Conservation (phyloP, 345 rosid species). For the Dimocarpus longan region DNA sequence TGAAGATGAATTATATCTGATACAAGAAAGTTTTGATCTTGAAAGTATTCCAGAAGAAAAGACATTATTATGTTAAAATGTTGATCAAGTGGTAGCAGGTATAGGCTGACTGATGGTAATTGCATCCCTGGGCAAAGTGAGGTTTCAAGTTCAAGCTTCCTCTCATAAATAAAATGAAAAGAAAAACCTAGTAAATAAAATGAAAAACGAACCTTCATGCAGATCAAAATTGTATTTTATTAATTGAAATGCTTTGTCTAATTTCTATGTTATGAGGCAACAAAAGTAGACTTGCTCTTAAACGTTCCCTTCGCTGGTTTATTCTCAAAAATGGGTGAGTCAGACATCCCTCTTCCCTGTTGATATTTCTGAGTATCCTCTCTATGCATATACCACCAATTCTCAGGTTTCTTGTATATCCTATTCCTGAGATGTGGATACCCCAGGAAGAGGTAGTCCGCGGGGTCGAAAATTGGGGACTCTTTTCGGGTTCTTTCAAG, state of each 20-base stretch:
- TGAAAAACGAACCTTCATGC: no score
- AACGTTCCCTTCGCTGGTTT: constrained; percentile 39
- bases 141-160: no score
- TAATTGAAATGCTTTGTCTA: neutral
- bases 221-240: neutral
- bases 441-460: constrained; percentile 53
- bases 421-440: constrained; percentile 75
- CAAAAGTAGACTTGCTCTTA: constrained; percentile 58
- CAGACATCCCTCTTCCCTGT: constrained; percentile 18
- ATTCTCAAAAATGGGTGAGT: constrained; percentile 51
- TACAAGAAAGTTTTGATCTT: neutral
- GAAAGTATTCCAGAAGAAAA: neutral
- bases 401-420: constrained; percentile 29
- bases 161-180: no score
- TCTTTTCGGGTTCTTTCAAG: constrained; percentile 37
- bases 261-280: constrained; percentile 36
- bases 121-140: no score
- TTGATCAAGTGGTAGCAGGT: no score
- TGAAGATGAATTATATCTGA: constrained; percentile 29
- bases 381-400: constrained; percentile 28
- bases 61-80: neutral
- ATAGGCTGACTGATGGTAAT: no score
- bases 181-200: no score
- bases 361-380: constrained; percentile 19
- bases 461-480: constrained; percentile 72